These are phyloP conservation scores for Cladophialophora immunda DNA, from an alignment of 2,329 filamentous ascomycete genomes.

Conservation along the genomic window DNA sequence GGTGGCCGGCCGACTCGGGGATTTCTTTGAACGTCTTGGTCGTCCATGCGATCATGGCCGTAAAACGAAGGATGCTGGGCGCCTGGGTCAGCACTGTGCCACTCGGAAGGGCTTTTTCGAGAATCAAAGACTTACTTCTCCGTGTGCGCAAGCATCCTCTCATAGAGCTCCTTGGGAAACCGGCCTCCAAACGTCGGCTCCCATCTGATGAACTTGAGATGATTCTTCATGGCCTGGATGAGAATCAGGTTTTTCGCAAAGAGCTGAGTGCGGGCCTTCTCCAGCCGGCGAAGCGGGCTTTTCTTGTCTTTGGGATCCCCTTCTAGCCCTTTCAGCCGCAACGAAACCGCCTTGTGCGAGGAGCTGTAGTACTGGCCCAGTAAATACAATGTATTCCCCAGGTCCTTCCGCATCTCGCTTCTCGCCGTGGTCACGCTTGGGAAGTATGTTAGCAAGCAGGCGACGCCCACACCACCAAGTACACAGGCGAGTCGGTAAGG, in stretches of 20 bases:
- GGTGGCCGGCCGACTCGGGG: constrained; percentile 10
- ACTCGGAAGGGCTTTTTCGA: neutral
- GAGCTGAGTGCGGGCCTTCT: constrained; percentile 67
- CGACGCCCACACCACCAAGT: constrained; percentile 71
- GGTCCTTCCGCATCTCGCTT: constrained; percentile 71
- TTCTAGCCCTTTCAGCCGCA: constrained; percentile 60
- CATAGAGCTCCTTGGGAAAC: constrained; percentile 73
- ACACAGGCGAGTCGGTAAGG: constrained; percentile 77
- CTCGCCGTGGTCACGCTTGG: constrained; percentile 77
- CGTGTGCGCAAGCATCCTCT: constrained; percentile 67
- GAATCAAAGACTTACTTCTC: constrained; percentile 50
- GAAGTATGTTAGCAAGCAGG: constrained; percentile 81
- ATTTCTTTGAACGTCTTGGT: constrained; percentile 61
- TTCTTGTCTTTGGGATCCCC: constrained; percentile 28
- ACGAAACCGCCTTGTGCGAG: constrained; percentile 72
- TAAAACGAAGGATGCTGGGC: constrained; percentile 68
- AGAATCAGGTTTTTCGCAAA: constrained; percentile 75
- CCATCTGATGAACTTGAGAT: constrained; percentile 72
- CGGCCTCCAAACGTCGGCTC: constrained; percentile 77
- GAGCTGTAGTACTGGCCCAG: constrained; percentile 78
- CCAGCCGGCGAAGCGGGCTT: constrained; percentile 57
- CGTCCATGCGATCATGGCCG: constrained; percentile 71
- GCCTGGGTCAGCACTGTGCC: neutral
- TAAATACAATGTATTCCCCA: constrained; percentile 75
- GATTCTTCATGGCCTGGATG: constrained; percentile 69